Conservation (phyloP, 768 basidiomycete species). For the Termitomyces sp. region DNA sequence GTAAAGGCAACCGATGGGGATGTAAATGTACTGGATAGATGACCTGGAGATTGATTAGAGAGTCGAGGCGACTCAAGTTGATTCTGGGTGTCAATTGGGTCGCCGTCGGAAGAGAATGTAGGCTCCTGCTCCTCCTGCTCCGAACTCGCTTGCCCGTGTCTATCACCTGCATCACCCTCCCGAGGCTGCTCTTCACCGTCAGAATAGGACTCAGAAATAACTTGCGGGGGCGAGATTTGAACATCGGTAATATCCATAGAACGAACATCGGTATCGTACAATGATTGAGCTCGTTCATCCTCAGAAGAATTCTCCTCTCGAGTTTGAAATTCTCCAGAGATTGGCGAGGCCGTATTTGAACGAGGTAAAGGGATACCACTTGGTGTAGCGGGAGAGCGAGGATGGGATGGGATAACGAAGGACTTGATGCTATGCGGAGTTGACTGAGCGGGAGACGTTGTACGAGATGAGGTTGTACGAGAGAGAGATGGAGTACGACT, state of each 20-base stretch:
- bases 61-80: slow-evolving; percentile 21
- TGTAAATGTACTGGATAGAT: slow-evolving; percentile 40
- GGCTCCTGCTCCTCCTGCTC: slow-evolving; percentile 44
- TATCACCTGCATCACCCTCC: slow-evolving; percentile 15
- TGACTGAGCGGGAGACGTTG: slow-evolving; percentile 59
- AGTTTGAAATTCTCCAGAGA: slow-evolving; percentile 25
- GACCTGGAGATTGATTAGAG: slow-evolving; percentile 31
- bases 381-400: slow-evolving; percentile 46
- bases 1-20: slow-evolving; percentile 65
- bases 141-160: slow-evolving; percentile 13
- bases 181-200: slow-evolving; percentile 10
- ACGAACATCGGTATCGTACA: slow-evolving; percentile 30
- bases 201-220: slow-evolving; percentile 13
- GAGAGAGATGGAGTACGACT: slow-evolving; percentile 67
- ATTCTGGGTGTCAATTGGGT: slow-evolving; percentile 30
- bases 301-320: slow-evolving; percentile 14
- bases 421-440: slow-evolving; percentile 60
- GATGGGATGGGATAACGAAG: slow-evolving; percentile 31
- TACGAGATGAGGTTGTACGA: slow-evolving; percentile 54
- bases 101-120: slow-evolving; percentile 72
- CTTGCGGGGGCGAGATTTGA: slow-evolving; percentile 39
- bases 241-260: slow-evolving; percentile 56
- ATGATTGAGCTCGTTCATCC: slow-evolving; percentile 24
- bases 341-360: slow-evolving; percentile 48
- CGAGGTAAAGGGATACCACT: slow-evolving; percentile 48